Base-by-base conservation (phyloP, 164 flowering plant species). In the grape (Vitis vinifera) region DNA sequence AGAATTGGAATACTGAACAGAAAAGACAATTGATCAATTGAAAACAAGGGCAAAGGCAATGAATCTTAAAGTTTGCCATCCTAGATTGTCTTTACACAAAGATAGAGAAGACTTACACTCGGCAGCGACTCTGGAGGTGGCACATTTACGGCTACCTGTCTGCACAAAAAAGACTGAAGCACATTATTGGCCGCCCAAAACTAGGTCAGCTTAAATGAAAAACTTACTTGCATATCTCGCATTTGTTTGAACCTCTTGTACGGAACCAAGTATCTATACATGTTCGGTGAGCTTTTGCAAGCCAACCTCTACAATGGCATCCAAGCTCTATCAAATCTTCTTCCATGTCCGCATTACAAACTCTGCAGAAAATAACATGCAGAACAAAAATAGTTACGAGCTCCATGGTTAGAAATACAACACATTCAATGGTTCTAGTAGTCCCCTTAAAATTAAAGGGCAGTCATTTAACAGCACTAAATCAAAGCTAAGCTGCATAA, bases 211-310 rank as follows among this genome's bases (percentile, higher is more conserved):
- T 59, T 51, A 3, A n/a, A 13, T 13, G 49, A 69, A 72, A 48
- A 53, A 76, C 88, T 79, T 85, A 91, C 97, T 84, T 93, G 89
- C 97, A 91, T 73, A 91, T 89, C 82, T 91, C 97, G 60, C 97
- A 91, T 76, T 70, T 86, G 74, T 91, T 91, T 65, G 97, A 89
- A 62, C 92, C 97, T 80, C 76, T 88, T 17, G 83, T 81, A 59
- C 79, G 81, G 71, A 91, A 91, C 97, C 97, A 91, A 62, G 77
- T 78, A 7, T 85, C 83, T 62, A 91, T 91, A 70, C 92, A 91
- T 51, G 93, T 81, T n/a, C 79, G 82, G 62, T 91, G 97, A 31
- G 86, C 84, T 78, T 82, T 87, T 23, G 88, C 87, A 67, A 91
- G 85, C 51, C 86, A 93, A 70, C 97, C 93, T 53, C 88, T 85